Evolutionary conservation across 2,329 filamentous ascomycete species (phyloP).

Genomic region (Nemania sp.): DNA sequence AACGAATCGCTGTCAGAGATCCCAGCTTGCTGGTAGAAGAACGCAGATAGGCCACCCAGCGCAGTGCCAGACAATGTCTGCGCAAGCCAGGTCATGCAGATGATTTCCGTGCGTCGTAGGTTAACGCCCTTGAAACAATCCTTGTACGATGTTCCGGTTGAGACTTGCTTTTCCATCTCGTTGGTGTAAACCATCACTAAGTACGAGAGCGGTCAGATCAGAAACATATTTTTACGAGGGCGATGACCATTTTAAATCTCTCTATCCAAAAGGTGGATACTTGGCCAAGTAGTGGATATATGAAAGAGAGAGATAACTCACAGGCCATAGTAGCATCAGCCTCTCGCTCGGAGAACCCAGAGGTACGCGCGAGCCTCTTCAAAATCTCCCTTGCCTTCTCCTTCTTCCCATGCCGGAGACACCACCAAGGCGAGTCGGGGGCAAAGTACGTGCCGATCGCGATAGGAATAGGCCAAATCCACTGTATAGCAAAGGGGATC

Average conservation of each 20-base stretch:
- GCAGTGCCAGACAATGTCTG: conserved; percentile 50
- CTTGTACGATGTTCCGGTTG: conserved; percentile 53
- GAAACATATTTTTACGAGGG: too few relatives aligned
- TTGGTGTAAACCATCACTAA: conserved; percentile 58
- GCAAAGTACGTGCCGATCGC: conserved; percentile 48
- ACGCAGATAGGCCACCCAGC: conserved; percentile 52
- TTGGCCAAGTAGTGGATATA: not conserved
- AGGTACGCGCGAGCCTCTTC: conserved; percentile 48
- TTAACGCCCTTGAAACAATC: conserved; percentile 58
- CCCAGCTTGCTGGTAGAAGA: conserved; percentile 54
- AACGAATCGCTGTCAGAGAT: conserved; percentile 50
- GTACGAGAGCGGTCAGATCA: not conserved
- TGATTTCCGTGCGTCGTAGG: conserved; percentile 54
- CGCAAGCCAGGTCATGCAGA: conserved; percentile 51
- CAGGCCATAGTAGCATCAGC: conserved; percentile 48
- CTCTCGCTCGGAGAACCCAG: conserved; percentile 49
- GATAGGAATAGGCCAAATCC: conserved; percentile 50
- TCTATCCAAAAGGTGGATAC: not conserved
- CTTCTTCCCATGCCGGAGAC: conserved; percentile 43
- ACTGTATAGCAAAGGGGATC: conserved; percentile 49
- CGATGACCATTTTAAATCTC: not conserved
- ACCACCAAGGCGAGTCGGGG: conserved; percentile 51
- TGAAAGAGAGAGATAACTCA: conserved; percentile 34
- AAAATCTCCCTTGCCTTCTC: conserved; percentile 43
- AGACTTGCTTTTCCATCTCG: conserved; percentile 54